Conservation (phyloP, 371 early-diverging fungal species). For the Mucor ambiguus region DNA sequence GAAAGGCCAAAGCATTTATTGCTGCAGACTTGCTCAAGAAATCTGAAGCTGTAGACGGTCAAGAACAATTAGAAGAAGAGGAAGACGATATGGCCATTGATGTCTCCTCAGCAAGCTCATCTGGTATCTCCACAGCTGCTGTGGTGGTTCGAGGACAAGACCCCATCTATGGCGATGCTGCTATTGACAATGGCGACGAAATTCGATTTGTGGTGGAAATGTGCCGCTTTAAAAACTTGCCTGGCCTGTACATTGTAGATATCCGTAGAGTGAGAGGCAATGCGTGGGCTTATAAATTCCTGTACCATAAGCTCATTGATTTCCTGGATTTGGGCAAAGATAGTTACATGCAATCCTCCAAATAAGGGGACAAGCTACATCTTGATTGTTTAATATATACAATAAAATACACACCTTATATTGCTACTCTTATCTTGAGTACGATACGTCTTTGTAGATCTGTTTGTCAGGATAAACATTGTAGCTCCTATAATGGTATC, state of each 20-base stretch:
- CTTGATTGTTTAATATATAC: neutral
- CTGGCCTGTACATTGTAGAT: constrained; percentile 84
- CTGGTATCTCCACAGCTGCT: neutral
- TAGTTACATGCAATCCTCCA: constrained; percentile 26
- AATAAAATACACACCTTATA: neutral
- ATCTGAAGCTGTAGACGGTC: neutral
- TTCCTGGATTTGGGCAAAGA: constrained; percentile 55
- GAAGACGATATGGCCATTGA: neutral
- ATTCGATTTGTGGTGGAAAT: constrained; percentile 83
- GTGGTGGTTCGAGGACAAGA: constrained; percentile 62
- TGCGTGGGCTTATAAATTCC: constrained; percentile 88
- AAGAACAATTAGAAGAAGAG: neutral
- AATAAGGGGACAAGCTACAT: neutral
- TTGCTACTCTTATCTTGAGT: neutral
- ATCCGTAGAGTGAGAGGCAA: constrained; percentile 86
- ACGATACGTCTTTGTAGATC: neutral
- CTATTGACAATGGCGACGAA: constrained; percentile 83
- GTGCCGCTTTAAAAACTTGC: constrained; percentile 84
- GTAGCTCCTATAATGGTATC: neutral
- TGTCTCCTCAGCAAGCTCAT: constrained; percentile 2
- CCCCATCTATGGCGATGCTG: constrained; percentile 87
- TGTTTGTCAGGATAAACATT: neutral
- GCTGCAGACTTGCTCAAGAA: constrained; percentile 10
- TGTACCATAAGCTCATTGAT: constrained; percentile 77
- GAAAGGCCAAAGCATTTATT: constrained; percentile 31